Percentiles rank a stretch among this genome's conserved stretches.
Evolutionary conservation across 768 basidiomycete species (phyloP).

Genomic region (Mycena galopus): DNA sequence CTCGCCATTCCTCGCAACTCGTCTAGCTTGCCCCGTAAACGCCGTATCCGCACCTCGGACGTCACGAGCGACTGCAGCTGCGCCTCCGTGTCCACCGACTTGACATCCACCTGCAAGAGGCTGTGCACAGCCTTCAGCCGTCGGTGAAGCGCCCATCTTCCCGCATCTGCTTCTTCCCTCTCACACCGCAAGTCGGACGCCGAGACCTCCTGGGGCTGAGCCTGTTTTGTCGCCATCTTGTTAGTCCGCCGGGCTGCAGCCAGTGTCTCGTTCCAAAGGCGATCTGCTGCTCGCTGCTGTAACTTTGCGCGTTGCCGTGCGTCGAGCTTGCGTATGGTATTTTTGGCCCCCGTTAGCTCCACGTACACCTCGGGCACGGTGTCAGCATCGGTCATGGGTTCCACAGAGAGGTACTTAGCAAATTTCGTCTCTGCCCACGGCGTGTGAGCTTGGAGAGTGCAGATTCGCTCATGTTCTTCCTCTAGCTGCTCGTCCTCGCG

Average conservation of each 20-base stretch:
- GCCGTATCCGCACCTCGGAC: conserved; percentile 15
- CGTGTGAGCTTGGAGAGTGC: neutral
- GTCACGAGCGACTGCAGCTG: conserved; percentile 1
- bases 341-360: no score
- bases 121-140: neutral
- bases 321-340: neutral
- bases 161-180: neutral
- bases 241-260: neutral
- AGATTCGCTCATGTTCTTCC: conserved; percentile 10
- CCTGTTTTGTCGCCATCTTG: neutral
- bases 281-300: neutral
- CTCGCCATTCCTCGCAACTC: conserved; percentile 24
- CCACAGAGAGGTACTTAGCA: conserved; percentile 25
- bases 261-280: neutral
- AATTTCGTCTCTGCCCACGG: conserved; percentile 19
- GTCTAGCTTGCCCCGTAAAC: conserved; percentile 14
- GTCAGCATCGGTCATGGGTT: neutral
- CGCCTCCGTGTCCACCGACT: neutral
- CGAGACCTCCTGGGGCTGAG: neutral
- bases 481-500: conserved; percentile 18
- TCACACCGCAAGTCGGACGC: conserved; percentile 11
- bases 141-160: conserved; percentile 1
- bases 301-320: neutral
- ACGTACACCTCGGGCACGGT: neutral
- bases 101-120: neutral